Base-by-base conservation (phyloP, 495 filamentous ascomycete species). In the Pyrenula aspistea region DNA sequence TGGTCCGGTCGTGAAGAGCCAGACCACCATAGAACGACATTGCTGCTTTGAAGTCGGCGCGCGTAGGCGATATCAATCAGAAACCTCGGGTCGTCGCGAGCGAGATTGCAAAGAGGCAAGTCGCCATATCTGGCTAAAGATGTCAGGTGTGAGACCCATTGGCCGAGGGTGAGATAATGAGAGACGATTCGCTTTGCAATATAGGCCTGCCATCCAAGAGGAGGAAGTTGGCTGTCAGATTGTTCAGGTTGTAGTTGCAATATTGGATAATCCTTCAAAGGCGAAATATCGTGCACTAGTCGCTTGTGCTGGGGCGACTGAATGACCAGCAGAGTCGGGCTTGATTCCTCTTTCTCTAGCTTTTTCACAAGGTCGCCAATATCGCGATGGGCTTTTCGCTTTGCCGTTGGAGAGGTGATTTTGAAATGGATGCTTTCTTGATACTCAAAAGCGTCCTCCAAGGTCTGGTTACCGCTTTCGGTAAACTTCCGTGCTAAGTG, bases 1-100 rank as follows among this genome's bases (percentile, higher is more conserved):
- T 99, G 93, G 62, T 99, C 93, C 23, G 94, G 93, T 55, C 81
- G 81, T 3, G 93, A 82, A 24, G 82, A 85, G 12, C 77, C 76
- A 25, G 91, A 96, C 93, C 93, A 99, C 93, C 93, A 99, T n/a
- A 99, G 77, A 15, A 99, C 86, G 3, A 99, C 88, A 59, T 91
- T 91, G 63, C 91, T 95, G 61, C 87, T 84, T 63, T 93, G 90
- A 54, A 99, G 73, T 11, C 94, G 83, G 54, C 93, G 74, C 1
- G 93, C 93, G 69, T 97, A 99, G 2, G 93, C 88, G 50, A 99
- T 81, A 65, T 99, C 93, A 63, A 99, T 97, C 54, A 97, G 71
- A 67, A 89, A 99, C 22, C 87, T 79, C 20, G 93, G 92, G 63
- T 99, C 93, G 61, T 97, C 91, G 49, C 82, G 83, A 65, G 97